These are phyloP conservation scores for Trichoderma breve DNA, from an alignment of 2,329 filamentous ascomycete genomes.

Conservation along the genomic window DNA sequence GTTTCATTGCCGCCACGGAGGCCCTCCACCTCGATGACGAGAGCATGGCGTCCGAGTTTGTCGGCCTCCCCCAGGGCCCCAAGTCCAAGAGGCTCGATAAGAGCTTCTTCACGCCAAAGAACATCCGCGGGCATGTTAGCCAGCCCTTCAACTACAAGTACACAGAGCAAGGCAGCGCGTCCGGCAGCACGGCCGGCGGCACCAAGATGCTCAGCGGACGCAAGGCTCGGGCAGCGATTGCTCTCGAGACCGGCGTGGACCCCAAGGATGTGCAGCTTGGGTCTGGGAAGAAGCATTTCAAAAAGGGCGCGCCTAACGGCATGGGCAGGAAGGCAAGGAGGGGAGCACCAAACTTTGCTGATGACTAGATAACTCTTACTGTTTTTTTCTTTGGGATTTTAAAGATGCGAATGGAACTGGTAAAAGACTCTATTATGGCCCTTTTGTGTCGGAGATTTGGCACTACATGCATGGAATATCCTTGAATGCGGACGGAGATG, in stretches of 20 bases:
- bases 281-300: slow-evolving; percentile 89
- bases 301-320: slow-evolving; percentile 64
- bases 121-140: slow-evolving; percentile 63
- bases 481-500: not conserved
- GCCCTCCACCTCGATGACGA: slow-evolving; percentile 42
- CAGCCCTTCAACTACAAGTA: slow-evolving; percentile 91
- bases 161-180: slow-evolving; percentile 69
- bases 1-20: slow-evolving; percentile 53
- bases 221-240: slow-evolving; percentile 77
- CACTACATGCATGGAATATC: not conserved
- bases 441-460: not conserved
- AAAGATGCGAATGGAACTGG: slow-evolving; percentile 1
- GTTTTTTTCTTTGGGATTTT: not conserved
- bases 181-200: slow-evolving; percentile 44
- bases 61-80: slow-evolving; percentile 57
- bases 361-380: slow-evolving; percentile 3
- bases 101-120: slow-evolving; percentile 76
- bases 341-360: not conserved
- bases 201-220: slow-evolving; percentile 73
- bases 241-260: slow-evolving; percentile 81
- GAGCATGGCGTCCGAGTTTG: slow-evolving; percentile 45
- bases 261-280: slow-evolving; percentile 68
- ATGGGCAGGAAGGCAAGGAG: slow-evolving; percentile 49
- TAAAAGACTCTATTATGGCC: not conserved
- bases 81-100: slow-evolving; percentile 81